phyloP scores from a whole-genome alignment of 495 filamentous ascomycete genomes.

The Entonaema liquescens region DNA sequence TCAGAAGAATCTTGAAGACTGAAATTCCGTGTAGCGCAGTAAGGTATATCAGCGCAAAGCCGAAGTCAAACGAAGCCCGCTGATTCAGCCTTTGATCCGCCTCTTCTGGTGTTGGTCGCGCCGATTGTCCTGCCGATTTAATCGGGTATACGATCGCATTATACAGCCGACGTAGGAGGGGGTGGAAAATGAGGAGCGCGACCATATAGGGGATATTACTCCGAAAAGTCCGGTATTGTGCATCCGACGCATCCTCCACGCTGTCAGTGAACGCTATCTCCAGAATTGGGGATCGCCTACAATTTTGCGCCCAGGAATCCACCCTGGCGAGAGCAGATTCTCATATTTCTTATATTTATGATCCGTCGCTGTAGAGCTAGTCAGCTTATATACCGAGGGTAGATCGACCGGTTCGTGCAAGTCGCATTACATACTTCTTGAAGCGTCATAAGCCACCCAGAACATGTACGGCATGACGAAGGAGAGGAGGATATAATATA shows the following conservation, averaged over 20 bases:
- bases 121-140: conserved; percentile 19
- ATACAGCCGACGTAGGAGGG: conserved; percentile 76
- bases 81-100: conserved; percentile 75
- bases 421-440: conserved; percentile 69
- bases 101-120: conserved; percentile 53
- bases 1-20: conserved; percentile 78
- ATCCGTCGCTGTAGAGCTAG: conserved; percentile 68
- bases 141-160: conserved; percentile 55
- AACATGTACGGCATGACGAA: conserved; percentile 86
- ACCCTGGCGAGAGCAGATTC: conserved; percentile 76
- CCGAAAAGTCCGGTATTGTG: conserved; percentile 87
- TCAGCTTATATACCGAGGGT: conserved; percentile 18
- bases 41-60: conserved; percentile 82
- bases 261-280: conserved; percentile 6
- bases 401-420: neutral
- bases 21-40: conserved; percentile 85
- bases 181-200: conserved; percentile 75
- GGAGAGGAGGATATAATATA: conserved; percentile 79
- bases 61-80: conserved; percentile 83
- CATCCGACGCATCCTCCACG: conserved; percentile 83
- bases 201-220: conserved; percentile 84
- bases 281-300: conserved; percentile 56
- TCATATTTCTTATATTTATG: conserved; percentile 81
- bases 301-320: conserved; percentile 94
- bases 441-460: conserved; percentile 83